Evolutionary conservation across 2,329 filamentous ascomycete species (phyloP).

Genomic region (Bipolaris oryzae): DNA sequence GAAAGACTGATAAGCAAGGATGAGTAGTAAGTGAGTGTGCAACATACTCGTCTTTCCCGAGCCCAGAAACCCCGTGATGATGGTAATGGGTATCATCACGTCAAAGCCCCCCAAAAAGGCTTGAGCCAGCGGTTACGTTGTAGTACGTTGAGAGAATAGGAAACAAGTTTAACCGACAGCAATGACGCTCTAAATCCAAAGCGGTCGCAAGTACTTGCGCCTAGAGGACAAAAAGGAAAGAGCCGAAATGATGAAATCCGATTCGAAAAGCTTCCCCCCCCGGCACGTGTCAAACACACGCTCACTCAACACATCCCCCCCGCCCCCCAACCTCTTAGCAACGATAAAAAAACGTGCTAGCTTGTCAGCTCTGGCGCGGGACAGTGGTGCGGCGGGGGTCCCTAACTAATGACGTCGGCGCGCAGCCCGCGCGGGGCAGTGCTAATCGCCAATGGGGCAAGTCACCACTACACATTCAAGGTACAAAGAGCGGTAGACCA

Average conservation of each 20-base stretch:
- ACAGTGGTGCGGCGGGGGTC: neutral
- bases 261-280: neutral
- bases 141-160: neutral
- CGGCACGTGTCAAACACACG: conserved; percentile 8
- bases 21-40: neutral
- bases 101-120: neutral
- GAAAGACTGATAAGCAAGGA: neutral
- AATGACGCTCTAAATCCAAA: conserved; percentile 3
- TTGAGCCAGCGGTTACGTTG: neutral
- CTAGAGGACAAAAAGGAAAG: too few relatives aligned
- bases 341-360: conserved; percentile 1
- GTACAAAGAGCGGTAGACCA: conserved; percentile 14
- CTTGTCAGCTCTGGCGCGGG: neutral
- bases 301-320: neutral
- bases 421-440: conserved; percentile 10
- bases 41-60: conserved; percentile 82
- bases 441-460: neutral
- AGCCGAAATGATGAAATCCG: neutral
- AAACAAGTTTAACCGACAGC: neutral
- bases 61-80: conserved; percentile 94
- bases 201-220: too few relatives aligned
- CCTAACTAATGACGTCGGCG: conserved; percentile 16
- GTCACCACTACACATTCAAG: conserved; percentile 13
- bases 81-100: conserved; percentile 78
- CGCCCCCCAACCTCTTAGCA: neutral